Conservation (phyloP, 2,329 filamentous ascomycete species). For the Aureobasidium lini region DNA sequence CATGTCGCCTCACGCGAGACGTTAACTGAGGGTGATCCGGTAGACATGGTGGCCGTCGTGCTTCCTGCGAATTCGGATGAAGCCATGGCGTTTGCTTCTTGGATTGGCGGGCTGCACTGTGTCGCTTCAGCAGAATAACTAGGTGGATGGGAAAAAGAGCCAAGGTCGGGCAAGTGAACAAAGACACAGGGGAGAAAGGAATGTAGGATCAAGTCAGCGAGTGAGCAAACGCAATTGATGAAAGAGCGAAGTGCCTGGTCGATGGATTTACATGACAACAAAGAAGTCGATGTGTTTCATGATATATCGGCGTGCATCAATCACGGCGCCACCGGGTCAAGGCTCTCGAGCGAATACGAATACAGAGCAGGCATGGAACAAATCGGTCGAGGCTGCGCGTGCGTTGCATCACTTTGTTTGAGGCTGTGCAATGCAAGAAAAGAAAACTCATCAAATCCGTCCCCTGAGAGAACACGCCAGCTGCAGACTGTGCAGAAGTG, state of each 20-base stretch:
- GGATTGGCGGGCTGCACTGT: background rate
- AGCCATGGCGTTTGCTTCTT: background rate
- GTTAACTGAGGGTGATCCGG: background rate
- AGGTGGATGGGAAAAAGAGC: background rate
- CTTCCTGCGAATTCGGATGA: conserved; percentile 5
- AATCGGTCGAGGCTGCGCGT: background rate
- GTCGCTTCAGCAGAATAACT: background rate
- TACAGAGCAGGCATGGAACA: background rate
- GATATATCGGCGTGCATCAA: conserved; percentile 4
- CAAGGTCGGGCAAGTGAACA: background rate
- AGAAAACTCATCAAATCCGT: background rate
- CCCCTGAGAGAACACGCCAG: background rate
- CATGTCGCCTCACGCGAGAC: conserved; percentile 13
- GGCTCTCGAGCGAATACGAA: background rate
- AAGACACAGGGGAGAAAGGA: background rate
- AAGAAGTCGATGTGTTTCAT: conserved; percentile 9
- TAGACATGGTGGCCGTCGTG: conserved; percentile 13
- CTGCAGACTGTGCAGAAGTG: background rate
- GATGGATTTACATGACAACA: background rate
- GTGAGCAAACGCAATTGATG: background rate
- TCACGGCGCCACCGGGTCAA: background rate
- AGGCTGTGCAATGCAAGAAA: conserved; percentile 11
- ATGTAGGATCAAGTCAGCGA: background rate
- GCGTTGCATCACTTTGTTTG: background rate
- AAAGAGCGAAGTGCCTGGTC: background rate